Conservation (phyloP, 306 rosid genomes). For the Cercis canadensis region DNA sequence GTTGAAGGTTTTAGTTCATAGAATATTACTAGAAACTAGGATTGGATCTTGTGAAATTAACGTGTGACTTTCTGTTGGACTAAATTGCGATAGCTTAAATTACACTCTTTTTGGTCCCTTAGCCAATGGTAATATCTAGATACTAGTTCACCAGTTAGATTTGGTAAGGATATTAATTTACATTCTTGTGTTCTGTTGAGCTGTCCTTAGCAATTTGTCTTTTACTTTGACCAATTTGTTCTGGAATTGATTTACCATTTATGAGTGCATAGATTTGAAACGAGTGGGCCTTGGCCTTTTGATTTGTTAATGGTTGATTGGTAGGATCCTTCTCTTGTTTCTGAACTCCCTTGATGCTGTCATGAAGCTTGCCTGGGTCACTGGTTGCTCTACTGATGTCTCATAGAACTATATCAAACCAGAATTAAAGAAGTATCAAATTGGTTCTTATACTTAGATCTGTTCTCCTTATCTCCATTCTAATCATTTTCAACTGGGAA, state of each 20-base stretch:
- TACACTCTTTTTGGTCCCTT: constrained; percentile 10
- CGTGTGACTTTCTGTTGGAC: constrained; percentile 25
- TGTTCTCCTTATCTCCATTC: not conserved
- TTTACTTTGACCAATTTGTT: constrained; percentile 24
- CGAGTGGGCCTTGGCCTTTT: constrained; percentile 13
- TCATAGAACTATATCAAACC: constrained; percentile 16
- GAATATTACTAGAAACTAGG: constrained; percentile 33
- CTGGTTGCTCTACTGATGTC: constrained; percentile 24
- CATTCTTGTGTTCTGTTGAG: constrained; percentile 2
- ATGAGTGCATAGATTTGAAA: too few species aligned
- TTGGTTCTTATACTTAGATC: constrained; percentile 5
- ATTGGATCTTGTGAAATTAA: constrained; percentile 34
- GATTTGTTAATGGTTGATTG: constrained; percentile 6
- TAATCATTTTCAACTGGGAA: constrained; percentile 17
- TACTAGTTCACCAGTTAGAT: constrained; percentile 20
- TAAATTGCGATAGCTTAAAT: constrained; percentile 18
- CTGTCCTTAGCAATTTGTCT: constrained; percentile 8
- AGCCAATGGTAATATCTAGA: not conserved
- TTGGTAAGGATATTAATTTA: not conserved
- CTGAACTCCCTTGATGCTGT: not conserved
- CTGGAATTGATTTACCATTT: constrained; percentile 5
- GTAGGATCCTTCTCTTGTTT: constrained; percentile 3
- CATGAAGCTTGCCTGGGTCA: constrained; percentile 26
- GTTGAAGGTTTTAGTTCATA: constrained; percentile 10
- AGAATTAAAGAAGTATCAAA: constrained; percentile 6